Evolutionary conservation across 1,139 yeast genomes (phyloP), one percentile per base, ranked within the genome.

Genomic region (Taphrina communis): DNA sequence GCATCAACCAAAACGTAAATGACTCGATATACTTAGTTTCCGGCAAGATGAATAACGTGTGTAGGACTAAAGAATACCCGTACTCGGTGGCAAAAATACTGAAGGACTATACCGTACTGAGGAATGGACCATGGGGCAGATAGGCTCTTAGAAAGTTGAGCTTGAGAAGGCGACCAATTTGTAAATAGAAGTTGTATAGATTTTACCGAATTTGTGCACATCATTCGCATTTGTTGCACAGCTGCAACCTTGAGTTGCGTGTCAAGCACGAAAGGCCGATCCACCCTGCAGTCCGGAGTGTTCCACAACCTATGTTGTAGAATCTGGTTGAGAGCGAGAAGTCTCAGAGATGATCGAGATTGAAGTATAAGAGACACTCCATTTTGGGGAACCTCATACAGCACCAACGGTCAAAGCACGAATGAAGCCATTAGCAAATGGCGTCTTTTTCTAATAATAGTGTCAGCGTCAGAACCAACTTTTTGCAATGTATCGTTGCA

Each of bases 101-200:
- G 19, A 38, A n/a, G 6, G 66, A 62, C 42, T 62, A 62, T 42
- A 31, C 19, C 17, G 42, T 39, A 9, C 57, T 62, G 17, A n/a
- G 11, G 42, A 14, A 25, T 9, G 50, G 59, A 39, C 66, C 66
- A 11, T 42, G 59, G 56, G 66, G 66, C 6, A 55, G 66, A 6
- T 62, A 42, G 41, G 42, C 42, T 9, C 4, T 2, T 25, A 4
- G 4, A 25, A 4, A 25, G 31, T 2, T 4, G 31, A 25, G 4
- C 31, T 25, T 2, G 4, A 25, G 31, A 4, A 25, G 4, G 31
- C 31, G 4, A 25, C 31, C 48, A 14, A 44, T 7, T 44, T 44
- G 48, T 44, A 44, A 19, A 44, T 44, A 44, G 25, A 4, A 25
- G 31, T 25, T 25, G 31, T 25, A 25, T 25, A 4, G 4, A 25